Conservation (phyloP, 805 yeast genomes). For the Hanseniaspora nectarophila region DNA sequence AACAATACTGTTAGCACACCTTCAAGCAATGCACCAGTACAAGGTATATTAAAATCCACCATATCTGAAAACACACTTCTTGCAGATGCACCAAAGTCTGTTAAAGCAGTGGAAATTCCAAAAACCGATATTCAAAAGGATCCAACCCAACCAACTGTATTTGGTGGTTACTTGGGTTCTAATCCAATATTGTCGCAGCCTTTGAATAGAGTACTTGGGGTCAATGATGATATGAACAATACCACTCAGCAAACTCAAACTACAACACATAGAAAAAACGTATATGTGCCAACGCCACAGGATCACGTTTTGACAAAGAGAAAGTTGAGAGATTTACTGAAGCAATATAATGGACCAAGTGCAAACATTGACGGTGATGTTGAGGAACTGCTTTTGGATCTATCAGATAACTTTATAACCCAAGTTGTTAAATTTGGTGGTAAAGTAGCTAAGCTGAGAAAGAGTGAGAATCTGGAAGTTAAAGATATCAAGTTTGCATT, state of each 20-base stretch:
- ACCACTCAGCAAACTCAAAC: constrained; percentile 28
- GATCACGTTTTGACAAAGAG: constrained; percentile 80
- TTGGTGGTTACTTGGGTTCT: constrained; percentile 54
- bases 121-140: constrained; percentile 33
- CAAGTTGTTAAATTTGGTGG: constrained; percentile 90
- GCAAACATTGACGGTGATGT: constrained; percentile 91
- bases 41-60: background rate
- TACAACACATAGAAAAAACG: constrained; percentile 52
- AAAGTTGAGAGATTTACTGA: constrained; percentile 75
- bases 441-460: constrained; percentile 86
- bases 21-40: constrained; percentile 1
- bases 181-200: constrained; percentile 54
- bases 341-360: constrained; percentile 78
- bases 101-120: constrained; percentile 23
- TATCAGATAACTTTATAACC: constrained; percentile 90
- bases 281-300: constrained; percentile 76
- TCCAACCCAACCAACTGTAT: constrained; percentile 40
- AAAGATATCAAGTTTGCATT: constrained; percentile 84
- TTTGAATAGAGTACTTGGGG: constrained; percentile 49
- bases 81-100: constrained; percentile 19
- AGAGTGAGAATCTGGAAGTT: constrained; percentile 73
- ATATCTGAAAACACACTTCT: constrained; percentile 9
- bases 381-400: constrained; percentile 76
- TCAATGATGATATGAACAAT: constrained; percentile 37
- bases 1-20: background rate